phyloP scores from a whole-genome alignment of 1,139 yeast species.

The Yamadazyma songkhlaensis region DNA sequence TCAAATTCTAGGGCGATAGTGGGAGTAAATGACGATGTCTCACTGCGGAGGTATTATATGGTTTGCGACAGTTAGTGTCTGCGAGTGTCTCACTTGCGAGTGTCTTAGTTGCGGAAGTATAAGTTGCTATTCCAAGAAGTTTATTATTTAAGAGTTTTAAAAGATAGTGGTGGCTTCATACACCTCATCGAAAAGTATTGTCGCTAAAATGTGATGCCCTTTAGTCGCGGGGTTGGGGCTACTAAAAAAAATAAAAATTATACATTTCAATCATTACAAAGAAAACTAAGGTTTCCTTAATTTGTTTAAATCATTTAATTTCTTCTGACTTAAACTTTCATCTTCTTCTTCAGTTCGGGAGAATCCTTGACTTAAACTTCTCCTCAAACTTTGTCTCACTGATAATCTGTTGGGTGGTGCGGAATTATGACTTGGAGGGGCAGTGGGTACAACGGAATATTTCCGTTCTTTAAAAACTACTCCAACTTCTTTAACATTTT shows the following conservation, averaged over 20 bases:
- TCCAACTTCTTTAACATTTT: slow-evolving; percentile 62
- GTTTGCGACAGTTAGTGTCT: no score
- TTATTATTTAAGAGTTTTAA: no score
- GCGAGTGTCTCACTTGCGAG: no score
- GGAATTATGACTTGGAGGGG: slow-evolving; percentile 41
- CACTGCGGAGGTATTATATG: no score
- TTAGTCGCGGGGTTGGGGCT: not conserved
- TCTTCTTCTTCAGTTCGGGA: slow-evolving; percentile 11
- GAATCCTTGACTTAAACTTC: slow-evolving; percentile 16
- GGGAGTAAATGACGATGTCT: no score
- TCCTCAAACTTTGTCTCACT: slow-evolving; percentile 7
- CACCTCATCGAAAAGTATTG: no score
- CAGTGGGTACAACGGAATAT: slow-evolving; percentile 72
- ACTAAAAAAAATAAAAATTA: no score
- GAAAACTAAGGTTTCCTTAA: slow-evolving; percentile 15
- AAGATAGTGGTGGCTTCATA: no score
- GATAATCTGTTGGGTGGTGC: not conserved
- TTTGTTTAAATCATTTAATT: slow-evolving; percentile 16
- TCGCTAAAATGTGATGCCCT: no score
- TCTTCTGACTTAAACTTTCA: slow-evolving; percentile 12
- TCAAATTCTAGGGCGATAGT: not conserved
- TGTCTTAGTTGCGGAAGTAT: no score
- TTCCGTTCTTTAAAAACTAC: slow-evolving; percentile 63
- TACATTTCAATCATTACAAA: not conserved
- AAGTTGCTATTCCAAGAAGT: no score